Evolutionary conservation across 768 basidiomycete genomes (phyloP).

Genomic region (Tylopilus felleus): DNA sequence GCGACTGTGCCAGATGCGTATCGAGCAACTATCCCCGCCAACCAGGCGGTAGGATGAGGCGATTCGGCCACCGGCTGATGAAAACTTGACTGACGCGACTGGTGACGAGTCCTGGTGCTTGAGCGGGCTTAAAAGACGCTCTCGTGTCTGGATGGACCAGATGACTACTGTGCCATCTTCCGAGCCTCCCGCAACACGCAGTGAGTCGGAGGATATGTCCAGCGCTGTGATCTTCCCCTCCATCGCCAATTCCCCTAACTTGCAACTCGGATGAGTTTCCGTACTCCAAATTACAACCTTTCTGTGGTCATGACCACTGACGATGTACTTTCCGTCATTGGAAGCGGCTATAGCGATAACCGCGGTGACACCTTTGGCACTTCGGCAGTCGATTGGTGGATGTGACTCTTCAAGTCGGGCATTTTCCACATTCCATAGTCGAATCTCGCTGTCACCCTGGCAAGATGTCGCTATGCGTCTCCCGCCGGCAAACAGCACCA

Average conservation of each 20-base stretch:
- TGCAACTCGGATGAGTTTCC: background rate
- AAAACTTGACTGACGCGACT: no score
- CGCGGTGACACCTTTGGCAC: background rate
- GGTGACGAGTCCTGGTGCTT: background rate
- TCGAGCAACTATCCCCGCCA: no score
- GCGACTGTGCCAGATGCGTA: no score
- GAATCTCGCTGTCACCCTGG: no score
- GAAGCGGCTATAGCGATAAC: slow-evolving; percentile 2
- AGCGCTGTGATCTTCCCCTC: slow-evolving; percentile 3
- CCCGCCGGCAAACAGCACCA: background rate
- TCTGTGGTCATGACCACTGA: slow-evolving; percentile 6
- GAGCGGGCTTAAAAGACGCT: slow-evolving; percentile 2
- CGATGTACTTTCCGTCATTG: slow-evolving; percentile 7
- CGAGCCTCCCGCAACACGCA: slow-evolving; percentile 1
- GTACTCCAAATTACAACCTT: slow-evolving; percentile 8
- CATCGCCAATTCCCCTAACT: background rate
- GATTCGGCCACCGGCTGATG: no score
- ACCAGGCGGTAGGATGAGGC: no score
- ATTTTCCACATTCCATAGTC: no score
- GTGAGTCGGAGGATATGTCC: slow-evolving; percentile 8
- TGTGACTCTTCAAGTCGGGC: no score
- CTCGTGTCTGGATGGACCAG: slow-evolving; percentile 1
- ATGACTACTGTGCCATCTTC: slow-evolving; percentile 1
- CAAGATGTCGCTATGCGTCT: background rate
- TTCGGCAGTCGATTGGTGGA: no score